Evolutionary conservation across 1,139 yeast species (phyloP).

Genomic region (Suhomyces taliae): DNA sequence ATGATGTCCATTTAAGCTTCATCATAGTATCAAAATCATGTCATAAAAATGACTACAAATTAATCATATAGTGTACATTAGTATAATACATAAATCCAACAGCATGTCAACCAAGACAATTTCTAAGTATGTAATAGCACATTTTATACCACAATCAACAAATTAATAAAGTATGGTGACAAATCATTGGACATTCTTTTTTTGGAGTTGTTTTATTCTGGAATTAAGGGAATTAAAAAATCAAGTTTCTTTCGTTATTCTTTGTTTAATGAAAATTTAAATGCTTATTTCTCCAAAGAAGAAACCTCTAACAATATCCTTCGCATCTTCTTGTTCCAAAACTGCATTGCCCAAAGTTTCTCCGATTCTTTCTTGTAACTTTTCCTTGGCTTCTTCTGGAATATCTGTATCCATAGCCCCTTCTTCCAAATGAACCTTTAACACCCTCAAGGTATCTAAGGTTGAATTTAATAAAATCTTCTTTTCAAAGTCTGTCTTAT

Average conservation of each 20-base stretch:
- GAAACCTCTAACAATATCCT: slow-evolving; percentile 63
- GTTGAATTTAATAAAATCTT: slow-evolving; percentile 48
- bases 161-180: no score
- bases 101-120: not conserved
- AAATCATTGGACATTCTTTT: no score
- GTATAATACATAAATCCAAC: slow-evolving; percentile 3
- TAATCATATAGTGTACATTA: slow-evolving; percentile 6
- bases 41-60: no score
- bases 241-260: no score
- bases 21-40: no score
- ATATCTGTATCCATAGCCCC: slow-evolving; percentile 34
- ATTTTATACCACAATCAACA: no score
- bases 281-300: slow-evolving; percentile 65
- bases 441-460: slow-evolving; percentile 52
- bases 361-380: slow-evolving; percentile 62
- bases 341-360: slow-evolving; percentile 53
- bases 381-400: slow-evolving; percentile 45
- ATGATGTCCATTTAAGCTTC: no score
- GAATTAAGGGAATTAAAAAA: no score
- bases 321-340: slow-evolving; percentile 53
- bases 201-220: no score
- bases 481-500: slow-evolving; percentile 43
- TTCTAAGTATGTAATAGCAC: not conserved
- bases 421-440: slow-evolving; percentile 35
- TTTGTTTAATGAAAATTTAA: slow-evolving; percentile 1